These are phyloP conservation scores for Colletotrichum destructivum DNA, from an alignment of 2,329 filamentous ascomycete genomes.

Conservation along the genomic window DNA sequence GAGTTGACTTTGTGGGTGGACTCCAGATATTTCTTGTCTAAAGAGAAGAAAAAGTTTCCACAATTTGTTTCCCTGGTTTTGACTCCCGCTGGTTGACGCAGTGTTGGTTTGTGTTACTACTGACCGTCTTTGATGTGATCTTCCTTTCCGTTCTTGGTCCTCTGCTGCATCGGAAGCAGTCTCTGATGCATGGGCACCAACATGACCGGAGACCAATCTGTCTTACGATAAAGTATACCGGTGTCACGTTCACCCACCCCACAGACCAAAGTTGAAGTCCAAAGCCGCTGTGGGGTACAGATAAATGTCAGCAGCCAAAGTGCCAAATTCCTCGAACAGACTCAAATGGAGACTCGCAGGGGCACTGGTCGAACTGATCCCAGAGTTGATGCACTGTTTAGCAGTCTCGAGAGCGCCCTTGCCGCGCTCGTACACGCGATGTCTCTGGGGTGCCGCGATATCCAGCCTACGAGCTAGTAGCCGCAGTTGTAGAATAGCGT, in stretches of 20 bases:
- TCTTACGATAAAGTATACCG: slow-evolving; percentile 14
- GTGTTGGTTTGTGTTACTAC: background rate
- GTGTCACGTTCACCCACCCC: background rate
- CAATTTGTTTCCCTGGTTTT: background rate
- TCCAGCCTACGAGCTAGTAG: slow-evolving; percentile 52
- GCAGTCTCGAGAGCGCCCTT: slow-evolving; percentile 48
- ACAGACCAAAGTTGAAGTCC: slow-evolving; percentile 19
- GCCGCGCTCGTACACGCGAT: slow-evolving; percentile 47
- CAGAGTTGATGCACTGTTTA: slow-evolving; percentile 49
- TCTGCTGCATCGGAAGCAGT: background rate
- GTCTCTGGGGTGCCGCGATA: slow-evolving; percentile 47
- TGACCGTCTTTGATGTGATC: background rate
- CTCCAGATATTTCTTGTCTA: background rate
- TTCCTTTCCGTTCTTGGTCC: no score
- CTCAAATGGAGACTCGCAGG: slow-evolving; percentile 29
- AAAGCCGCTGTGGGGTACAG: slow-evolving; percentile 12
- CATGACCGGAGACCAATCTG: slow-evolving; percentile 13
- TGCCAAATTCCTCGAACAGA: background rate
- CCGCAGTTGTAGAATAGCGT: slow-evolving; percentile 52
- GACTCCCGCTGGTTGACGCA: background rate
- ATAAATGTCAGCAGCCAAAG: background rate
- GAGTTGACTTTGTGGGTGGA: slow-evolving; percentile 15
- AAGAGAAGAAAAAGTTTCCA: slow-evolving; percentile 13
- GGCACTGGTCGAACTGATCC: slow-evolving; percentile 50
- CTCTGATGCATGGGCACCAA: background rate